Base-by-base conservation (phyloP, 805 yeast species). In the Brettanomyces anomalus region DNA sequence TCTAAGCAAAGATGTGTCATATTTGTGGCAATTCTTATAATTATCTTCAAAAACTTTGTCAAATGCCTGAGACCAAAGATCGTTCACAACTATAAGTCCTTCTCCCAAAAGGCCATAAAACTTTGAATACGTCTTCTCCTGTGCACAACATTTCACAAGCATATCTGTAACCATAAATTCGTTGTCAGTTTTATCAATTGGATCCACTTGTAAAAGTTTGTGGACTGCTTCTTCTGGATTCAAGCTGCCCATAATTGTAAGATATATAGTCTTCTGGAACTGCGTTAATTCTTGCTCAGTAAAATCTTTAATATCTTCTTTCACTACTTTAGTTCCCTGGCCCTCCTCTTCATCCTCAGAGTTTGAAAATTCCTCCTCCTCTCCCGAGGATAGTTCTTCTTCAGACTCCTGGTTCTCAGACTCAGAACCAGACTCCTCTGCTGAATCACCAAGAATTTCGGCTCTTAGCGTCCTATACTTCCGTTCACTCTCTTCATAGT, bases 181-280 rank as follows among this genome's bases (percentile, higher is more conserved):
- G 37, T 74, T 68, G 7, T 66, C 57, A 13, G 51, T 56, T 1
- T 65, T 61, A 13, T 70, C 64, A 7, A 68, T 53, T 2, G 69
- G 64, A 4, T 56, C 47, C 11, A 85, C 53, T 53, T 73, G 75
- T 34, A 85, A 51, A 5, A 93, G 62, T 58, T 89, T 89, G 59
- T 89, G 97, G 1, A 86, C 88, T 0, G 95, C 90, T 66, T 93
- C 98, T 50, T 86, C 95, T 4, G 89, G 79, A 0, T 94, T 81
- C 81, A 90, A 76, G 46, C 95, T 79, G 18, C 96, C 86, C 81
- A 85, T 87, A 8, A 93, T 66, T 0, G 90, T 81, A 24, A 89
- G 64, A 53, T 90, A 90, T 2, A 90, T 82, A 1, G 74, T 74
- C 52, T 86, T 86, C 51, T 86, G 86, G 50, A 78, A 77, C 40